These are phyloP conservation scores for Anastatica hierochuntica DNA, from an alignment of 345 rosid genomes.

Conservation along the genomic window DNA sequence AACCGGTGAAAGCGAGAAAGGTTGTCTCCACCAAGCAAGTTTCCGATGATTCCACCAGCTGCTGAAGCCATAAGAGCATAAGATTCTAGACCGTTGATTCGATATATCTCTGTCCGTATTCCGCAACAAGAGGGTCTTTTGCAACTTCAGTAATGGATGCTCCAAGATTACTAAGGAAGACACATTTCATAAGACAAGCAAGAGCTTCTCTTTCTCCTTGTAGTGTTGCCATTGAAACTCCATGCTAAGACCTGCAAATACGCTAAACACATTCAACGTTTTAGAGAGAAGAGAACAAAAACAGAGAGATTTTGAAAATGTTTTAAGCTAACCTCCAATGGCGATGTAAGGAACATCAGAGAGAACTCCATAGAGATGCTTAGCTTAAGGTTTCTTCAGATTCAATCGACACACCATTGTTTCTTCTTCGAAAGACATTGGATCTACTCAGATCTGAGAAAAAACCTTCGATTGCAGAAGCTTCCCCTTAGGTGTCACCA, in stretches of 20 bases:
- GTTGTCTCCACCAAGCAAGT: conserved; percentile 37
- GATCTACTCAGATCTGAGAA: no score
- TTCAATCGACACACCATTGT: no score
- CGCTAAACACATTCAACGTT: conserved; percentile 25
- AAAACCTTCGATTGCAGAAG: no score
- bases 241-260: conserved; percentile 70
- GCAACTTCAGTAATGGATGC: conserved; percentile 85
- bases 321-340: conserved; percentile 58
- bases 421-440: no score
- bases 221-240: conserved; percentile 59
- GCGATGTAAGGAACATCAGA: conserved; percentile 78
- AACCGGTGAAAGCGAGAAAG: conserved; percentile 43
- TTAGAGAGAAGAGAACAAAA: background rate
- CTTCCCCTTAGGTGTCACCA: no score
- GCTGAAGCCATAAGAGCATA: conserved; percentile 87
- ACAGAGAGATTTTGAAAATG: background rate
- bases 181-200: conserved; percentile 53
- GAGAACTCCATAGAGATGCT: no score
- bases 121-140: conserved; percentile 81
- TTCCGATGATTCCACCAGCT: conserved; percentile 71
- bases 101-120: conserved; percentile 57
- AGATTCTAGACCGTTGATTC: conserved; percentile 47
- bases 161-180: conserved; percentile 68
- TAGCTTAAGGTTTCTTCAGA: no score
- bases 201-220: conserved; percentile 53